Conservation (phyloP, 768 basidiomycete genomes). For the Exidia glandulosa region DNA sequence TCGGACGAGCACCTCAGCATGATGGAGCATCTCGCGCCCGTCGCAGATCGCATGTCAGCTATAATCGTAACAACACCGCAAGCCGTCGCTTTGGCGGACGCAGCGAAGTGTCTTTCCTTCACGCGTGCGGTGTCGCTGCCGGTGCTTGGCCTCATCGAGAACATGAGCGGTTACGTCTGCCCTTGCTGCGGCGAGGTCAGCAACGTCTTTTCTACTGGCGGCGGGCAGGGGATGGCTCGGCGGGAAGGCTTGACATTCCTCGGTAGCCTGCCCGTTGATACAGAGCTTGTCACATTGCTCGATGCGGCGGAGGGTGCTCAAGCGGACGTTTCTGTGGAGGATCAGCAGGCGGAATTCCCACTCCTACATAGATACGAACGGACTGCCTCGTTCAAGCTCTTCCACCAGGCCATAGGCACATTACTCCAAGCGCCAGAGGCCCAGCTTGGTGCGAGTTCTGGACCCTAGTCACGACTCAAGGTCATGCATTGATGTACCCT, state of each 20-base stretch:
- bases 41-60: conserved; percentile 62
- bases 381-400: conserved; percentile 62
- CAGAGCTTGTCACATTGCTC: conserved; percentile 74
- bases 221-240: conserved; percentile 79
- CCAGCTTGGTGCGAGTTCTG: too few relatives aligned
- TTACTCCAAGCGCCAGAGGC: not conserved
- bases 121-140: conserved; percentile 78
- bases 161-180: conserved; percentile 98
- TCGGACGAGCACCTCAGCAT: conserved; percentile 97
- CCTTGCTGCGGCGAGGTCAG: conserved; percentile 94
- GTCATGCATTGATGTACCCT: too few relatives aligned
- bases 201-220: conserved; percentile 90
- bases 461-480: too few relatives aligned
- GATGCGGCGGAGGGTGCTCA: conserved; percentile 44
- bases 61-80: conserved; percentile 96
- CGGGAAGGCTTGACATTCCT: conserved; percentile 66
- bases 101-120: conserved; percentile 93
- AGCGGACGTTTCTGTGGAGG: conserved; percentile 5
- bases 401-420: conserved; percentile 39
- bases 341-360: conserved; percentile 28
- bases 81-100: conserved; percentile 89
- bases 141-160: conserved; percentile 88
- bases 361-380: conserved; percentile 50
- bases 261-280: conserved; percentile 87
- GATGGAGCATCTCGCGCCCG: conserved; percentile 83